A percentile compares a stretch with the other conserved stretches of the same genome.
phyloP scores from a whole-genome alignment of 2,329 filamentous ascomycete genomes.

The Aquanectria penicillioides region DNA sequence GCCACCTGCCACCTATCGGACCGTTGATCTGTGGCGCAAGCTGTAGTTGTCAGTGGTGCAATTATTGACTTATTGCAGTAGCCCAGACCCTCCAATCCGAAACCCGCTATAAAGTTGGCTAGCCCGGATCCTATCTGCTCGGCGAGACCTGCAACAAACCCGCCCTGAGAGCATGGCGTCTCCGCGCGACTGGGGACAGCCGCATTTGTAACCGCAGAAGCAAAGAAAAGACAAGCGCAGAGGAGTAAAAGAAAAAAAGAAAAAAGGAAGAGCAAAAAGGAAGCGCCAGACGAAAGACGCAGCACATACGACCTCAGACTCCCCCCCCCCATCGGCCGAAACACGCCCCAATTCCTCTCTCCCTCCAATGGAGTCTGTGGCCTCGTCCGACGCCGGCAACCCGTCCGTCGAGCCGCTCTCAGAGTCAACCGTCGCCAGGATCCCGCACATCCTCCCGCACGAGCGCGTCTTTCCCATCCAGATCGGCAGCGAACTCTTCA shows the following conservation, averaged over 20 bases:
- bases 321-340: no score
- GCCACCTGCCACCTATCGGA: neutral
- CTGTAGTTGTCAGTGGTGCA: no score
- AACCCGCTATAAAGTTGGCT: constrained; percentile 11
- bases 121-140: constrained; percentile 14
- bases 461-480: constrained; percentile 81
- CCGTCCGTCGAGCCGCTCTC: constrained; percentile 37
- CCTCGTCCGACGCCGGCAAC: constrained; percentile 39
- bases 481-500: constrained; percentile 77
- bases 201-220: neutral
- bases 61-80: no score
- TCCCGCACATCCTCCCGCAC: constrained; percentile 70
- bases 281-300: neutral
- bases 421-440: constrained; percentile 54
- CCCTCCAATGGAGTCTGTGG: constrained; percentile 43
- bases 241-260: neutral
- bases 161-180: constrained; percentile 23
- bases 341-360: neutral
- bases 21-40: constrained; percentile 11
- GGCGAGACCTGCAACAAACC: constrained; percentile 7
- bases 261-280: neutral
- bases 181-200: constrained; percentile 19
- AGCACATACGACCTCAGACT: no score
- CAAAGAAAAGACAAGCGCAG: neutral
- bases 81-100: no score